phyloP scores from a whole-genome alignment of 208 protist species.

The Trypanosoma mega region DNA sequence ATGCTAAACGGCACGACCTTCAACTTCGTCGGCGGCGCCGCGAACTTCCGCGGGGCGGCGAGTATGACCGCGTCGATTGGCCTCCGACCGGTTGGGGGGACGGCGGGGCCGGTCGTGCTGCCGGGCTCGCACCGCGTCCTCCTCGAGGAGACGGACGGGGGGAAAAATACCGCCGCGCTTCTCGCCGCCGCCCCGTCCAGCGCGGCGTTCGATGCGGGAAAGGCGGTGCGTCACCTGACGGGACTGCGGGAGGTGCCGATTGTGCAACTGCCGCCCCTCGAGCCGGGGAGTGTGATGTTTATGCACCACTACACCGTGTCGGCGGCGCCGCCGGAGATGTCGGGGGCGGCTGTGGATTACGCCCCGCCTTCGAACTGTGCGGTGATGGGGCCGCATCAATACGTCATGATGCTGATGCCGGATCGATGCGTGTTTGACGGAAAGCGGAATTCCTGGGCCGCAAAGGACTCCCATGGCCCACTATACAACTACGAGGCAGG shows the following conservation, averaged over 20 bases:
- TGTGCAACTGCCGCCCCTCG: conserved; percentile 44
- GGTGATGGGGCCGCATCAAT: conserved; percentile 33
- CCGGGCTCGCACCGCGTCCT: conserved; percentile 76
- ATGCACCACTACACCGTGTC: conserved; percentile 55
- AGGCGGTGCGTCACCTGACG: conserved; percentile 49
- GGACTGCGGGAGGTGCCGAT: conserved; percentile 40
- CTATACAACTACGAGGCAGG: conserved; percentile 62
- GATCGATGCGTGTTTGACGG: conserved; percentile 80
- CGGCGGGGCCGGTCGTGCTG: conserved; percentile 35
- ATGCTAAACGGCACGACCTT: conserved; percentile 71
- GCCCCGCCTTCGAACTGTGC: conserved; percentile 18
- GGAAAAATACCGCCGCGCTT: too few relatives aligned
- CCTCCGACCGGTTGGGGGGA: conserved; percentile 23
- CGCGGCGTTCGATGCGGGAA: conserved; percentile 69
- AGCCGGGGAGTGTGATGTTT: conserved; percentile 58
- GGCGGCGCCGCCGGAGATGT: conserved; percentile 43
- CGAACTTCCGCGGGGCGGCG: conserved; percentile 23
- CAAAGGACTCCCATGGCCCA: conserved; percentile 66
- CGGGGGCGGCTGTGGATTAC: conserved; percentile 29
- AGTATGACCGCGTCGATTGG: conserved; percentile 50
- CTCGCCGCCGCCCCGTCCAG: too few relatives aligned
- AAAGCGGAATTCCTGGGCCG: conserved; percentile 59
- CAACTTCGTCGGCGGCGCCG: conserved; percentile 33
- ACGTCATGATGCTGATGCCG: conserved; percentile 62
- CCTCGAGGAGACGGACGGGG: conserved; percentile 48